phyloP scores from a whole-genome alignment of 257 asterid genomes.

The Gentiana dahurica region DNA sequence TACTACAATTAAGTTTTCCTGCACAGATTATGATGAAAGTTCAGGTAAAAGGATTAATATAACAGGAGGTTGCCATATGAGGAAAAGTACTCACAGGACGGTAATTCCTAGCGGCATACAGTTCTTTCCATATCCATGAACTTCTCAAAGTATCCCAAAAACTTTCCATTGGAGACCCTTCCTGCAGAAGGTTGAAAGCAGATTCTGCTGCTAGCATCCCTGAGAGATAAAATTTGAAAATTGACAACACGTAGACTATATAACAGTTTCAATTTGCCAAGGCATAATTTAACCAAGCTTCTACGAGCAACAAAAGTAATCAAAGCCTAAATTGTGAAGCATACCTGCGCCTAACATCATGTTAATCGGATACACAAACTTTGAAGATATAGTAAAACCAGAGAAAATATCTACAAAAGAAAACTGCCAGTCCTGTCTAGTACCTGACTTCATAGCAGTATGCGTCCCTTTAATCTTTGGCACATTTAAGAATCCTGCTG shows the following conservation, averaged over 20 bases:
- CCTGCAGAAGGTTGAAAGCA: constrained; percentile 47
- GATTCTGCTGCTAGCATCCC: constrained; percentile 98
- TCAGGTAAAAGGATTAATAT: neutral
- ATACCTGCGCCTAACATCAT: no score
- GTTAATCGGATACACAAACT: no score
- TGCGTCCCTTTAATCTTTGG: constrained; percentile 97
- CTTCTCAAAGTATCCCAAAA: constrained; percentile 72
- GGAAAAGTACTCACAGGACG: constrained; percentile 67
- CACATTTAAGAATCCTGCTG: constrained; percentile 96
- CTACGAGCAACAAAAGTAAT: no score
- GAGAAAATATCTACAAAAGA: constrained; percentile 1
- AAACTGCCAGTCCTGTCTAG: constrained; percentile 8
- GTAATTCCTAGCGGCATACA: constrained; percentile 75
- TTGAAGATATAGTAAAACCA: neutral
- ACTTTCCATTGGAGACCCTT: constrained; percentile 46
- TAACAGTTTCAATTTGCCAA: neutral
- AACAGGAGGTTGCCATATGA: neutral
- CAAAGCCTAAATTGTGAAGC: no score
- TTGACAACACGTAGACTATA: neutral
- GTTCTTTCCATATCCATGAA: constrained; percentile 97
- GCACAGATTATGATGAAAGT: neutral
- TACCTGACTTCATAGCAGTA: constrained; percentile 99
- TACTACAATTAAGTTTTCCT: no score
- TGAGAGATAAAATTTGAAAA: constrained; percentile 14
- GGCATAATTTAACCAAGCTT: no score